Evolutionary conservation across 768 basidiomycete species (phyloP), one percentile per base, ranked within the genome.

Genomic region (Leccinum arenicola): DNA sequence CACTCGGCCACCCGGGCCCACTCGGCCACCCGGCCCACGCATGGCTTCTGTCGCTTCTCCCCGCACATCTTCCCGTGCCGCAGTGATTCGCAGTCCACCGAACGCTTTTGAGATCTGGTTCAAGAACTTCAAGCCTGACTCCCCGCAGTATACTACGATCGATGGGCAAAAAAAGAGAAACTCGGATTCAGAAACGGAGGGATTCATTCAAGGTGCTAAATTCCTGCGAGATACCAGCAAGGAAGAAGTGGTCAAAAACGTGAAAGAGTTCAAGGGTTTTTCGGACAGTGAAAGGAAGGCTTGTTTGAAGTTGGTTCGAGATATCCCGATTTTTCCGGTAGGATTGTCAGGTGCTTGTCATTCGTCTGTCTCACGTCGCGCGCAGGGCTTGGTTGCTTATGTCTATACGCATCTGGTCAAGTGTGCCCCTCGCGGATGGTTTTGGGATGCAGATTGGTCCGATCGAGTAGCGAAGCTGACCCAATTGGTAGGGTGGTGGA

Each of bases 301-400:
- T 15, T 71, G 70, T 36, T 17, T 65, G 19, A 57, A 56, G 21
- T 27, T 62, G 43, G 57, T 70, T 33, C 50, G 10, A 50, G 54
- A 58, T 14, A 45, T 47, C 31, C 70, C 66, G 1, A 64, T 70
- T 25, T 66, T 72, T 48, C 72, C 68, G 50, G 70, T 73, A 43
- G 27, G 68, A 2, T 49, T 17, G 25, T 45, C 38, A 43, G 7
- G 48, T 21, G n/a, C 40, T 55, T 52, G 17, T 33, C n/a, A 6
- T 58, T 56, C 17, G 1, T 40, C 43, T 10, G 8, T 57, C 67
- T 65, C 49, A 69, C 33, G 6, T 35, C 23, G 10, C 21, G 1
- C 21, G 40, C 27, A 71, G 70, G 71, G 67, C 40, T 45, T 71
- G 50, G 64, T 72, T 7, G 72, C 70, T 29, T 72, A 73, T 43